Percentiles rank a stretch among this genome's conserved stretches.
Conservation (phyloP, 257 asterid genomes). For the Primulina tabacum region DNA sequence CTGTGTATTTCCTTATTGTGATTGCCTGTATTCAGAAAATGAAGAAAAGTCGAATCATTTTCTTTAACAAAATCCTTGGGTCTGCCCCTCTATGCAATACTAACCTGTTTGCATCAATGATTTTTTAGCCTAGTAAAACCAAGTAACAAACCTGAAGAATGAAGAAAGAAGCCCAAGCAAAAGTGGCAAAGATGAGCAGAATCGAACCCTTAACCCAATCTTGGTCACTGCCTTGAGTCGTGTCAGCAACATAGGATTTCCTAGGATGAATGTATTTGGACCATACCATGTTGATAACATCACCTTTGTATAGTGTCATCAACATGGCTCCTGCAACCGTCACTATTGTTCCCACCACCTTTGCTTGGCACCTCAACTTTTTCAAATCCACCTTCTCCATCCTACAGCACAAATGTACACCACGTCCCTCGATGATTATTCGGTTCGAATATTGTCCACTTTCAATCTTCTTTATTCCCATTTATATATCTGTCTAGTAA, state of each 20-base stretch:
- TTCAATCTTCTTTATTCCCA: background rate
- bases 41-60: too few relatives aligned
- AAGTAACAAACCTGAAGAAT: constrained; percentile 56
- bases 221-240: too few relatives aligned
- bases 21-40: constrained; percentile 35
- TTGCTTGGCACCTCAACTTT: constrained; percentile 72
- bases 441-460: background rate
- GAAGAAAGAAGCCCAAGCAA: constrained; percentile 92
- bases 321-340: constrained; percentile 80
- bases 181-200: constrained; percentile 76
- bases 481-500: too few relatives aligned
- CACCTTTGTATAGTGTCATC: constrained; percentile 90
- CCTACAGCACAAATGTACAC: constrained; percentile 25
- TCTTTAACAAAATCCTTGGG: too few relatives aligned
- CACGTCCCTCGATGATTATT: too few relatives aligned
- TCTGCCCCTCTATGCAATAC: too few relatives aligned
- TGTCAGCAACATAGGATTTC: constrained; percentile 14
- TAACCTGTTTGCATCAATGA: too few relatives aligned
- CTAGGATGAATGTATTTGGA: constrained; percentile 41
- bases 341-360: constrained; percentile 66
- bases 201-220: constrained; percentile 81
- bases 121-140: too few relatives aligned
- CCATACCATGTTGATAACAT: constrained; percentile 60
- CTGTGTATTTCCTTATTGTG: constrained; percentile 63
- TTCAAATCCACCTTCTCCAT: constrained; percentile 70